phyloP scores from a whole-genome alignment of 768 basidiomycete genomes.

The Tephrocybe rancida region DNA sequence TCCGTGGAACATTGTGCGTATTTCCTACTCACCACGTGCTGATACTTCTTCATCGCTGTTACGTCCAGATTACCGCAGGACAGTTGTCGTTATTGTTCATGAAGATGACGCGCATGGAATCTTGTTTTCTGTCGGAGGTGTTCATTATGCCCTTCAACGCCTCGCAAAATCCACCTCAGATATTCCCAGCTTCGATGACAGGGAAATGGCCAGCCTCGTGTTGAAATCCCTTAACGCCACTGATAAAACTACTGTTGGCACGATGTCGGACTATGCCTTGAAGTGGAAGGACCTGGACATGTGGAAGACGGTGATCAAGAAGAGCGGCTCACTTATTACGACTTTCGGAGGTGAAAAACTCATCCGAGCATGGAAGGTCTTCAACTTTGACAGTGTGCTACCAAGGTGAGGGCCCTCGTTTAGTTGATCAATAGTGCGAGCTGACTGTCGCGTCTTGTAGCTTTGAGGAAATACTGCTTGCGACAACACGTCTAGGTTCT shows the following conservation, averaged over 20 bases:
- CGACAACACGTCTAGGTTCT: slow-evolving; percentile 4
- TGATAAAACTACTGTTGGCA: slow-evolving; percentile 13
- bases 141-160: slow-evolving; percentile 2
- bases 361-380: slow-evolving; percentile 22
- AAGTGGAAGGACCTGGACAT: slow-evolving; percentile 28
- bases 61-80: slow-evolving; percentile 10
- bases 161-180: slow-evolving; percentile 8
- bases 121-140: slow-evolving; percentile 18
- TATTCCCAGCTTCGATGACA: not conserved
- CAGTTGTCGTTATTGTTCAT: slow-evolving; percentile 13
- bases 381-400: slow-evolving; percentile 24
- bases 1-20: slow-evolving; percentile 32
- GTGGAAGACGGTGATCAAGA: slow-evolving; percentile 27
- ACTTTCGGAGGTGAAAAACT: slow-evolving; percentile 15
- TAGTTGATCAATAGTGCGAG: not conserved
- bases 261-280: slow-evolving; percentile 23
- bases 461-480: slow-evolving; percentile 21
- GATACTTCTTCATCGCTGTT: not conserved
- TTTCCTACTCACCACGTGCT: not conserved
- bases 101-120: slow-evolving; percentile 3
- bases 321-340: slow-evolving; percentile 13
- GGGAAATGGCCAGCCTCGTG: slow-evolving; percentile 8
- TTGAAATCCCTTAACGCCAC: slow-evolving; percentile 10
- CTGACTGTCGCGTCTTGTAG: not conserved
- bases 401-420: slow-evolving; percentile 17